Evolutionary conservation across 164 flowering plant species (phyloP), one percentile per base, ranked within the genome.

Genomic region (Stephania cephalantha): DNA sequence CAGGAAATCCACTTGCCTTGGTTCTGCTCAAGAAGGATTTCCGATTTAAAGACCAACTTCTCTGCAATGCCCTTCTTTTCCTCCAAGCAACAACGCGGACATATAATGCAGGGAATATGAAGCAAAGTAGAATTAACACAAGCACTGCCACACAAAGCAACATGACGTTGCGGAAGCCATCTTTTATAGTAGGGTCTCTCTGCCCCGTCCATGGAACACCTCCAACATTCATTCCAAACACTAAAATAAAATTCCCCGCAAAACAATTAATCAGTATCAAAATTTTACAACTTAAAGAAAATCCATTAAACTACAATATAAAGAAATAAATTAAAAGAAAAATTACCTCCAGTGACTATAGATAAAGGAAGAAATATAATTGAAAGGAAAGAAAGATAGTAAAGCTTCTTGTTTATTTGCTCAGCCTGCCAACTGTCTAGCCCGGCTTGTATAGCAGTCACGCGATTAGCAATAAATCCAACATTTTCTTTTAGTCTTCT

Each of bases 401-500:
- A 96, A 31, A 96, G 88, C 74, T 94, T 96, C 82, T 81, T 80
- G 82, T 96, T 96, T 68, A 96, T 96, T 79, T 96, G 99, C 86
- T 94, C 99, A 3, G 99, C 75, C 80, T 96, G 99, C 99, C 99
- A 96, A 80, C 97, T 96, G 76, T 96, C 99, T 1, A 96, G 94
- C 63, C 98, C 89, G 0, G 97, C 92, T 80, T 96, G 98, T 72
- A 94, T 87, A 69, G 97, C 97, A 5, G 95, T 92, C 58, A 96
- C 94, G 44, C 98, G 97, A 75, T 90, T 96, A 25, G 90, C 92
- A 66, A 94, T 83, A 78, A 96, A 92, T 6, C 99, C 99, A 6
- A 96, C 93, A 82, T 90, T 96, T 81, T 96, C 99, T 83, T 92
- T 92, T 29, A 96, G 82, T 78, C 98, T 88, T 79, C 95, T 88